These are phyloP conservation scores for Aspergillus chevalieri DNA, from an alignment of 2,329 filamentous ascomycete genomes.

Conservation along the genomic window DNA sequence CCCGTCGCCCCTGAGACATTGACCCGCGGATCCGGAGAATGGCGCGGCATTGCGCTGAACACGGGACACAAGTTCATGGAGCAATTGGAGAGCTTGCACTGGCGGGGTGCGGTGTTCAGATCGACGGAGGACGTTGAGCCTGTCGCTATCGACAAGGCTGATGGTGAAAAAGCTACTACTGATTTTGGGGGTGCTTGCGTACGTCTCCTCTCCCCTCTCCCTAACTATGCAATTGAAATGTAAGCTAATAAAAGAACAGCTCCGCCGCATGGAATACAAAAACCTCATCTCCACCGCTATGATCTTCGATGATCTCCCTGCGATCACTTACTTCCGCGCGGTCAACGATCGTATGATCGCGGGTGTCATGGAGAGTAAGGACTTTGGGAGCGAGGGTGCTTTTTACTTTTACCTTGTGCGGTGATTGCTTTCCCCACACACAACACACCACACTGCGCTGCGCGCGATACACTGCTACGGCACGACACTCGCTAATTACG, in stretches of 20 bases:
- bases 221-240: no score
- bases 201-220: not conserved
- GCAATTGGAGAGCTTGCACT: constrained; percentile 18
- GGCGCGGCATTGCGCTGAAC: constrained; percentile 22
- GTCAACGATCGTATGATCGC: constrained; percentile 20
- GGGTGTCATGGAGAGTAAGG: constrained; percentile 17
- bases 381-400: constrained; percentile 12
- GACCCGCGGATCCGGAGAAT: constrained; percentile 16
- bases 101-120: constrained; percentile 27
- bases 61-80: constrained; percentile 19
- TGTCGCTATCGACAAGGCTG: constrained; percentile 12
- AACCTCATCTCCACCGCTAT: constrained; percentile 22
- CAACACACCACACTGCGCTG: constrained; percentile 10
- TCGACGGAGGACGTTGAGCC: constrained; percentile 26
- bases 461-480: no score
- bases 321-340: constrained; percentile 26
- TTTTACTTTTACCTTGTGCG: constrained; percentile 20
- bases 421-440: constrained; percentile 8
- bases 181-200: not conserved
- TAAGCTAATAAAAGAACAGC: not conserved
- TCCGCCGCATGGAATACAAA: not conserved
- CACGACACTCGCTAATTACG: no score
- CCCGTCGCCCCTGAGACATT: constrained; percentile 18
- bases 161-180: not conserved
- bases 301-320: constrained; percentile 24